Base-by-base conservation (phyloP, 352 stramenopile species). In the Globisporangium canariense region DNA sequence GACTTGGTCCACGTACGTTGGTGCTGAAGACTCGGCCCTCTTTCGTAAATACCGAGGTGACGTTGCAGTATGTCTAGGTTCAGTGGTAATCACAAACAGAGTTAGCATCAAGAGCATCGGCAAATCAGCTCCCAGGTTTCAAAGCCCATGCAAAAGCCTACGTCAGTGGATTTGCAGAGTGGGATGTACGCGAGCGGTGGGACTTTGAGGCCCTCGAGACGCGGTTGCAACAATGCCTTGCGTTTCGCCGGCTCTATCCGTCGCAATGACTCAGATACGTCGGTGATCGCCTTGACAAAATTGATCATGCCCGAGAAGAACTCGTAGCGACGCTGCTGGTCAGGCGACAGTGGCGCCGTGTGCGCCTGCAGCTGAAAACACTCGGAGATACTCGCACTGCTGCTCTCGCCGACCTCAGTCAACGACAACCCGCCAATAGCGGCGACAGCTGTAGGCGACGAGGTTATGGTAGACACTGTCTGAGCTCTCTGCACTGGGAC, bases 21-120 rank as follows among this genome's bases (percentile, higher is more conserved):
- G 86, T 94, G 60, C 70, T 91, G 72, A 94, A 94, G 43, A 93
- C 83, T 9, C 78, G 81, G 14, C 83, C 86, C 77, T 94, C 86
- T 7, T 70, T 71, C 7, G 67, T 73, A 61, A 85, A 84, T 10
- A 91, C 69, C 6, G 80, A 75, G 9, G 74, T 63, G 16, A 94
- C 78, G 32, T 78, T 83, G 63, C 79, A 88, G 62, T 86, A 94
- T 0, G 72, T 65, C 81, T 90, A 51, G 22, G 30, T 3, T 7
- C 43, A 47, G 36, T 22, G 30, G 6, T 16, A 66, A 16, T 8
- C 13, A 34, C 6, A 5, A 28, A 25, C 54, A 60, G 36, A 43
- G 58, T 45, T 20, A 52, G 49, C 56, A 4, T 11, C 28, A 34
- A 22, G 18, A 43, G 41, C 9, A 28, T 16, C 54, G 5, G 41